phyloP scores from a whole-genome alignment of 2,329 filamentous ascomycete species.

The Aspergillus quadricinctus region DNA sequence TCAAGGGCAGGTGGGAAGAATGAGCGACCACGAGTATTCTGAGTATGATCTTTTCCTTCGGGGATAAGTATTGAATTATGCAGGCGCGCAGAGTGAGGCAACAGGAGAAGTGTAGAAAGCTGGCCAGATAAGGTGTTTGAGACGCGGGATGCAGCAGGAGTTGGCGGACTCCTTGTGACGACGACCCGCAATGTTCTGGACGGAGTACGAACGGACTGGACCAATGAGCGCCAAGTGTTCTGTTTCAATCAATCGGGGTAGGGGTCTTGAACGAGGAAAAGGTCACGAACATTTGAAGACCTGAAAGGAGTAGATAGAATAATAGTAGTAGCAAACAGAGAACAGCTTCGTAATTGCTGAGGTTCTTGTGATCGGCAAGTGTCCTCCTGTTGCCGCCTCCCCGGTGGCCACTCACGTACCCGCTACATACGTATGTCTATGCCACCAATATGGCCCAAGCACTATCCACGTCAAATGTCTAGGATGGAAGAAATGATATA shows the following conservation, averaged over 20 bases:
- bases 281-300: background rate
- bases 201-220: background rate
- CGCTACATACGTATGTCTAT: background rate
- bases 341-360: background rate
- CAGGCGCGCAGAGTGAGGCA: background rate
- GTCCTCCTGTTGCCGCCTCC: background rate
- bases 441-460: no score
- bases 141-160: slow-evolving; percentile 10
- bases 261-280: background rate
- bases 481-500: background rate
- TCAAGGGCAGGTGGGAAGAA: background rate
- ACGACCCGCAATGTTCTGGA: slow-evolving; percentile 10
- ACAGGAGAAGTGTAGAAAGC: background rate
- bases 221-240: background rate
- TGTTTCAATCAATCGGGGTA: background rate
- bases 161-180: slow-evolving; percentile 10
- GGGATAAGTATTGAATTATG: background rate
- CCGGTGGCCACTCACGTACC: background rate
- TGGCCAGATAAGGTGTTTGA: background rate
- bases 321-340: background rate
- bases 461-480: background rate
- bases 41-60: background rate
- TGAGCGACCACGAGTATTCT: background rate
- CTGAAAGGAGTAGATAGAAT: background rate
- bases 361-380: background rate